A percentile compares a stretch with the other conserved stretches of the same genome.
Conservation (phyloP, 1,284 basidiomycete species). For the Leccinum subrobustum region DNA sequence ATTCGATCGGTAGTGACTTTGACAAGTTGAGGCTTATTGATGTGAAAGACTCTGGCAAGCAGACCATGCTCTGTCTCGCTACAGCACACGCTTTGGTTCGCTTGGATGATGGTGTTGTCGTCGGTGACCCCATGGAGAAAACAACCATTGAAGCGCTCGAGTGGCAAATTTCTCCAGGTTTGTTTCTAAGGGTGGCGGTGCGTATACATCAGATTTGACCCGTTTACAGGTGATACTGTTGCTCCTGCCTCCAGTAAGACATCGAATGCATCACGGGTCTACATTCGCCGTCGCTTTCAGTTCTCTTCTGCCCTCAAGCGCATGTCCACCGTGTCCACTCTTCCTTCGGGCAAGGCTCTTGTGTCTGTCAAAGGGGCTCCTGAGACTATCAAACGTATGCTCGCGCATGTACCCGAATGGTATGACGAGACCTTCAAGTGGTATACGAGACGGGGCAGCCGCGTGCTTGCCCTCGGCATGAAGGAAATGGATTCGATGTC, state of each 20-base stretch:
- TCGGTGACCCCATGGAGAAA: conserved; percentile 99
- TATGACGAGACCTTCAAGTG: conserved; percentile 95
- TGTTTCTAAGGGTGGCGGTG: conserved; percentile 11
- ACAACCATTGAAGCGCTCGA: conserved; percentile 90
- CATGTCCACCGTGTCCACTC: conserved; percentile 86
- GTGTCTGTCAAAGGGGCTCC: conserved; percentile 92
- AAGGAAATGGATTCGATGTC: conserved; percentile 76
- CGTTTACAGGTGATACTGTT: conserved; percentile 59
- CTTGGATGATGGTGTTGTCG: conserved; percentile 88
- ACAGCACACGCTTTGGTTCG: conserved; percentile 94
- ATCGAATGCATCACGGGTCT: conserved; percentile 57
- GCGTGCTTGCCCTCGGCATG: conserved; percentile 86
- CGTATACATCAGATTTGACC: not conserved
- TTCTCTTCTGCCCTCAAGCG: conserved; percentile 95
- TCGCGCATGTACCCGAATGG: conserved; percentile 64
- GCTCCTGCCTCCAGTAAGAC: conserved; percentile 54
- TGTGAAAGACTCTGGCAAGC: conserved; percentile 72
- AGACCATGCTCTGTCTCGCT: conserved; percentile 88
- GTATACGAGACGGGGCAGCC: conserved; percentile 87
- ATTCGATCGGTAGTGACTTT: conserved; percentile 40
- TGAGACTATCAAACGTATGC: conserved; percentile 90
- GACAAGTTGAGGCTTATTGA: conserved; percentile 72
- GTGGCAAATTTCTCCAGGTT: conserved; percentile 84
- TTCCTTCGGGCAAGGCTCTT: conserved; percentile 60
- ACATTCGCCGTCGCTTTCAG: conserved; percentile 88